Percentiles rank a stretch among this genome's conserved stretches.
Conservation (phyloP, 2,329 filamentous ascomycete genomes). For the Pyrenophora graminea region DNA sequence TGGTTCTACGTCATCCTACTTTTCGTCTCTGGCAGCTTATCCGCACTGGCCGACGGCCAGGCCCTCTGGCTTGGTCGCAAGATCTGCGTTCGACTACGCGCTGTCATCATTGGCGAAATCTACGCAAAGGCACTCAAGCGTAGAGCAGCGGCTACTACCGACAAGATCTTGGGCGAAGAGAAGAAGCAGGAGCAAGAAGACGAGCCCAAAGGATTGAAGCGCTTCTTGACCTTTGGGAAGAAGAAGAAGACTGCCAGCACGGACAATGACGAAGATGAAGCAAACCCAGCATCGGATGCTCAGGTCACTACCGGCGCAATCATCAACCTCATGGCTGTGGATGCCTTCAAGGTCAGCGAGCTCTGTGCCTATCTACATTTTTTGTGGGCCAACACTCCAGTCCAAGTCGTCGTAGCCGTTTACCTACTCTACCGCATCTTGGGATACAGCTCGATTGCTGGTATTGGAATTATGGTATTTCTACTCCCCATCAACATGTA, state of each 20-base stretch:
- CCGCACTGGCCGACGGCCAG: constrained; percentile 82
- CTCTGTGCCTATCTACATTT: constrained; percentile 95
- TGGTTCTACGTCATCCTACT: constrained; percentile 96
- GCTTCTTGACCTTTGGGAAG: constrained; percentile 61
- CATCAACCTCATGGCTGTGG: constrained; percentile 99
- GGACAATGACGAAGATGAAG: constrained; percentile 36
- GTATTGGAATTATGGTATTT: constrained; percentile 85
- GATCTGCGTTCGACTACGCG: constrained; percentile 88
- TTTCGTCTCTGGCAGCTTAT: constrained; percentile 78
- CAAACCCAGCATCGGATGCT: constrained; percentile 56
- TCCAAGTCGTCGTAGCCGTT: constrained; percentile 82
- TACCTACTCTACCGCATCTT: constrained; percentile 85
- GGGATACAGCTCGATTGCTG: constrained; percentile 90
- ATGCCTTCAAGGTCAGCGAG: constrained; percentile 98
- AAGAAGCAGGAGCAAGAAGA: constrained; percentile 47
- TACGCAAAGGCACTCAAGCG: constrained; percentile 93
- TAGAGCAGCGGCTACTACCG: constrained; percentile 77
- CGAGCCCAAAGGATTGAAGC: constrained; percentile 50
- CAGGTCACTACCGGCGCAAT: constrained; percentile 97
- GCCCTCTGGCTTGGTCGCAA: constrained; percentile 92
- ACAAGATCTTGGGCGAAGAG: constrained; percentile 70
- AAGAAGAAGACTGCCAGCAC: constrained; percentile 58
- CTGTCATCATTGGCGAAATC: constrained; percentile 95
- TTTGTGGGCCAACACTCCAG: constrained; percentile 87
- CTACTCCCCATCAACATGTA: constrained; percentile 88